These are phyloP conservation scores for Coniochaeta ligniaria DNA, from an alignment of 2,329 filamentous ascomycete species.

Conservation along the genomic window DNA sequence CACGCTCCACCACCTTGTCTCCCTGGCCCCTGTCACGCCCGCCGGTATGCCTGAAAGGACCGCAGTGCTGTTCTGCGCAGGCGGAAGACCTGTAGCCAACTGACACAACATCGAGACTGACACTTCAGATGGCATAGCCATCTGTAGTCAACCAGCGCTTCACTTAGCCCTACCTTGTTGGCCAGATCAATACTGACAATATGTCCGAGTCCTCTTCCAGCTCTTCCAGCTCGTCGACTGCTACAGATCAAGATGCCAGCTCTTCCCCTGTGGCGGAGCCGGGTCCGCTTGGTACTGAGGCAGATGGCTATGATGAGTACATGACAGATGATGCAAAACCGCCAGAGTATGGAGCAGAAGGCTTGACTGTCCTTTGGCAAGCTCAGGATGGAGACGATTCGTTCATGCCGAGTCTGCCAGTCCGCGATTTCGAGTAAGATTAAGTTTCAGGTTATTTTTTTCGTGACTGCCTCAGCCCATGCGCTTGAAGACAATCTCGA, in stretches of 20 bases:
- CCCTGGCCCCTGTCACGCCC: background rate
- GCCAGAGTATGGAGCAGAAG: background rate
- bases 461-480: no score
- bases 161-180: background rate
- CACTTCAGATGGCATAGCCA: background rate
- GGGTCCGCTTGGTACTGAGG: background rate
- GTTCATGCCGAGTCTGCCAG: background rate
- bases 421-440: background rate
- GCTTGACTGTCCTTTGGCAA: background rate
- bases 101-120: background rate
- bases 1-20: background rate
- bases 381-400: background rate
- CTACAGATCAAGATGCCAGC: background rate
- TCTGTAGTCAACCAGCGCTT: background rate
- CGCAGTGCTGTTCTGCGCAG: no score
- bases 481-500: no score
- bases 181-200: background rate
- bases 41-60: background rate
- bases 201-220: background rate
- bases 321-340: background rate
- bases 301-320: background rate
- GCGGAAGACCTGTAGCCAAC: background rate
- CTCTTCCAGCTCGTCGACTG: background rate
- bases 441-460: background rate
- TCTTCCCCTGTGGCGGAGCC: background rate